Conservation (phyloP, 352 stramenopile species). For the Blastocystis sp. region DNA sequence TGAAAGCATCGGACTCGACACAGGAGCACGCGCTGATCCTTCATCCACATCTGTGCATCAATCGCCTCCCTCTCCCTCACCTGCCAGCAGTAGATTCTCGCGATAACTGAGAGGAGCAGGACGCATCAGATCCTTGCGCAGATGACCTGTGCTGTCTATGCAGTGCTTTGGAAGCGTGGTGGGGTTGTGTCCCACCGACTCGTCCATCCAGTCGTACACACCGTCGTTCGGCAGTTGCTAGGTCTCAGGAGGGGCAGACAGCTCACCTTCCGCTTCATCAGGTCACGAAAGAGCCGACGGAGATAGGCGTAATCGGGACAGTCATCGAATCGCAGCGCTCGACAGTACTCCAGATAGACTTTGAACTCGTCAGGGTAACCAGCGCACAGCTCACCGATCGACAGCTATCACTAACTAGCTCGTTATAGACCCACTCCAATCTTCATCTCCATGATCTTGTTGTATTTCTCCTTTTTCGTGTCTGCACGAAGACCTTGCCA, state of each 20-base stretch:
- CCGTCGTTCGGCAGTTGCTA: constrained; percentile 52
- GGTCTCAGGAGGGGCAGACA: neutral
- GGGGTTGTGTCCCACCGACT: constrained; percentile 40
- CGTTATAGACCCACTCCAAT: constrained; percentile 65
- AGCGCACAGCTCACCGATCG: constrained; percentile 66
- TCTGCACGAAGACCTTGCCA: constrained; percentile 89
- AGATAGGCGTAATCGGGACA: constrained; percentile 87
- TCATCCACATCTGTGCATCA: neutral
- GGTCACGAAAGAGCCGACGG: constrained; percentile 72
- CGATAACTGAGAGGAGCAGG: neutral
- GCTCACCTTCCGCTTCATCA: constrained; percentile 59
- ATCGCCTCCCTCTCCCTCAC: neutral
- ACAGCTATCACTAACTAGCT: constrained; percentile 46
- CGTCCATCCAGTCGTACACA: constrained; percentile 57
- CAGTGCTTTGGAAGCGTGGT: constrained; percentile 27
- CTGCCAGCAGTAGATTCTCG: neutral
- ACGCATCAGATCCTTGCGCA: constrained; percentile 6
- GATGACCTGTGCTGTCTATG: neutral
- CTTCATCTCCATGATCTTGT: constrained; percentile 88
- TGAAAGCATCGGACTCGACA: neutral
- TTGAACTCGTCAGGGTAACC: constrained; percentile 67
- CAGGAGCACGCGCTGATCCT: neutral
- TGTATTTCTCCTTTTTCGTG: constrained; percentile 91
- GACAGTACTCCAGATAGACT: constrained; percentile 75
- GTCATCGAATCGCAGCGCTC: constrained; percentile 83